These are phyloP conservation scores for Penicillium goetzii DNA, from an alignment of 495 filamentous ascomycete species.

Conservation along the genomic window DNA sequence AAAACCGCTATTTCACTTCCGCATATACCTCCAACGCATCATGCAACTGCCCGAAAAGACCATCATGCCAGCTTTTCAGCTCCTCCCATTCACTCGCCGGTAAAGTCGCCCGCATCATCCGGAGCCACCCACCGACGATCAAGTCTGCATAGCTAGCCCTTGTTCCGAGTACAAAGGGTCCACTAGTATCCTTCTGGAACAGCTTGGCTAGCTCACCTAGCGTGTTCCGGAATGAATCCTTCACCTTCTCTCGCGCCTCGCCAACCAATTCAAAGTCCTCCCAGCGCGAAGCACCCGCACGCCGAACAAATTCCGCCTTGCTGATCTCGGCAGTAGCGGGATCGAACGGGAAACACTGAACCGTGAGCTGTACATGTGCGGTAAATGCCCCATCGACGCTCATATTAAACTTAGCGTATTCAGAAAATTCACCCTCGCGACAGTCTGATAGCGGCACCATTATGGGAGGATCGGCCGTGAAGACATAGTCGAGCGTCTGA, in stretches of 20 bases:
- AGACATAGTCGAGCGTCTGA: constrained; percentile 36
- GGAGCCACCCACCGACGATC: constrained; percentile 64
- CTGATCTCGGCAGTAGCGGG: constrained; percentile 41
- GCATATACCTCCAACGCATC: constrained; percentile 46
- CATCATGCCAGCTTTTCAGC: constrained; percentile 54
- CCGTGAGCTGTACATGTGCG: constrained; percentile 38
- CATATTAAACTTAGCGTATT: constrained; percentile 48
- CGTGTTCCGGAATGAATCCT: constrained; percentile 39
- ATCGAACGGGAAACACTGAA: constrained; percentile 47
- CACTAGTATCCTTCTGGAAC: constrained; percentile 42
- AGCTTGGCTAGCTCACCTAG: constrained; percentile 49
- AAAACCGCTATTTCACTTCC: constrained; percentile 26
- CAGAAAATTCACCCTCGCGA: constrained; percentile 16
- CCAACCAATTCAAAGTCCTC: constrained; percentile 49
- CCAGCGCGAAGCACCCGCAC: constrained; percentile 48
- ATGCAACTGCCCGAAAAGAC: constrained; percentile 50
- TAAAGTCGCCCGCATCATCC: constrained; percentile 43
- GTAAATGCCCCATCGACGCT: constrained; percentile 57
- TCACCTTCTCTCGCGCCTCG: constrained; percentile 45
- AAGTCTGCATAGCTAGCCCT: constrained; percentile 61
- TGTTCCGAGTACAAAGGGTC: constrained; percentile 56
- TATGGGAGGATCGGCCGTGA: constrained; percentile 11
- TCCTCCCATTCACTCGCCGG: constrained; percentile 54
- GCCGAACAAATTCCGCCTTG: constrained; percentile 50
- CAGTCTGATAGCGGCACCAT: constrained; percentile 37